Percentiles rank a stretch among this genome's conserved stretches.
Conservation (phyloP, 768 basidiomycete species). For the Serendipita sp. region DNA sequence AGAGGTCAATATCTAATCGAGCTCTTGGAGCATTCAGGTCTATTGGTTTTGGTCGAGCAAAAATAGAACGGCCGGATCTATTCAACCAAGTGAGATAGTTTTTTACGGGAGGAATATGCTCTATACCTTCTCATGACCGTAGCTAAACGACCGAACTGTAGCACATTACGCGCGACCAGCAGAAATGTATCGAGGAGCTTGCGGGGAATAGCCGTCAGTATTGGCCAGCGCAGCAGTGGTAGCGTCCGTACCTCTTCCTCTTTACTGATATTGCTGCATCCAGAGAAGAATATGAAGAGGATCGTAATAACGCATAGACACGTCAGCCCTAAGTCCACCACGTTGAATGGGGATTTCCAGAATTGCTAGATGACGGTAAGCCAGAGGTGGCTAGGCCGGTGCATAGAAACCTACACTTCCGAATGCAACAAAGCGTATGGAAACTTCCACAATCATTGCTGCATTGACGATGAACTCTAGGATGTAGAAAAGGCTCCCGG, state of each 20-base stretch:
- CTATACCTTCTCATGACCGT: slow-evolving; percentile 86
- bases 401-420: slow-evolving; percentile 49
- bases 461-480: slow-evolving; percentile 79
- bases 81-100: slow-evolving; percentile 13
- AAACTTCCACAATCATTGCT: slow-evolving; percentile 88
- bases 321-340: slow-evolving; percentile 77
- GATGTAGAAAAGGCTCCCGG: slow-evolving; percentile 73
- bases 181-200: slow-evolving; percentile 72
- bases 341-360: slow-evolving; percentile 87
- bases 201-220: too few species aligned
- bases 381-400: not conserved
- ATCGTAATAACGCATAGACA: slow-evolving; percentile 79
- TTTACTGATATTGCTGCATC: slow-evolving; percentile 65
- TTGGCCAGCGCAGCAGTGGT: too few species aligned
- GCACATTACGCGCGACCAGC: slow-evolving; percentile 78
- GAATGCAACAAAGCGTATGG: slow-evolving; percentile 80
- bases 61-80: slow-evolving; percentile 81
- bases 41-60: slow-evolving; percentile 71
- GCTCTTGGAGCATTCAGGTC: slow-evolving; percentile 60
- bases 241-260: slow-evolving; percentile 47
- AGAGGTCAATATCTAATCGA: slow-evolving; percentile 54
- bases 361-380: slow-evolving; percentile 50
- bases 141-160: slow-evolving; percentile 84
- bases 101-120: slow-evolving; percentile 22
- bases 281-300: slow-evolving; percentile 73